phyloP scores from a whole-genome alignment of 1,284 basidiomycete genomes.

The Trichosporon coremiiforme region DNA sequence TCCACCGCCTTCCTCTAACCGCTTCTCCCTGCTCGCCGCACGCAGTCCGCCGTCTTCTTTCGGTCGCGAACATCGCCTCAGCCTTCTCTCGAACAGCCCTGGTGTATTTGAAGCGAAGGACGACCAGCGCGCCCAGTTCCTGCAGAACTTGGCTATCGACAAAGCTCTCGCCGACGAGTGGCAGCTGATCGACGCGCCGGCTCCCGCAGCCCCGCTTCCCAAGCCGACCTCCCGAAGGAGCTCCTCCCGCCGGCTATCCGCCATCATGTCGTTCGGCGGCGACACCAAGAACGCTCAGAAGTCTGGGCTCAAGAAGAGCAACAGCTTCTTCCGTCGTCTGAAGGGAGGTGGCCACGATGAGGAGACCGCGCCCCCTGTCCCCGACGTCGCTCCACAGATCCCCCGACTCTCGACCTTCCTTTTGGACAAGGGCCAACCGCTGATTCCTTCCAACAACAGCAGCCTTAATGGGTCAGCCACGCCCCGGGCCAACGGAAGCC shows the following conservation, averaged over 20 bases:
- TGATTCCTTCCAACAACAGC: neutral
- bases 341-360: slow-evolving; percentile 19
- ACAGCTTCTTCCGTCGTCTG: slow-evolving; percentile 27
- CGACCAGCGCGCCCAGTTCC: slow-evolving; percentile 27
- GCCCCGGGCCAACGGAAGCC: neutral
- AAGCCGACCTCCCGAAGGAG: slow-evolving; percentile 13
- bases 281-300: slow-evolving; percentile 3
- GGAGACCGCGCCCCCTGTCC: slow-evolving; percentile 1
- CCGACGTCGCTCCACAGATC: slow-evolving; percentile 23
- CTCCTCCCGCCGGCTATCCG: neutral
- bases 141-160: slow-evolving; percentile 21
- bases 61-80: slow-evolving; percentile 8
- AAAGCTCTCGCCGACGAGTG: slow-evolving; percentile 27
- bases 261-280: slow-evolving; percentile 24
- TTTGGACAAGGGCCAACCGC: slow-evolving; percentile 3
- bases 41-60: slow-evolving; percentile 17
- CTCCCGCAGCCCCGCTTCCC: neutral
- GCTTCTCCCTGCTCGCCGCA: neutral
- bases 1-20: neutral
- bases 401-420: slow-evolving; percentile 24
- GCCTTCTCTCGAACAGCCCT: slow-evolving; percentile 10
- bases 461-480: slow-evolving; percentile 5
- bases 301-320: slow-evolving; percentile 25
- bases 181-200: slow-evolving; percentile 25
- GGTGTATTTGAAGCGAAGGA: slow-evolving; percentile 28